Evolutionary conservation across 169 alveolate genomes (phyloP).

Genomic region (Eimeria necatrix): DNA sequence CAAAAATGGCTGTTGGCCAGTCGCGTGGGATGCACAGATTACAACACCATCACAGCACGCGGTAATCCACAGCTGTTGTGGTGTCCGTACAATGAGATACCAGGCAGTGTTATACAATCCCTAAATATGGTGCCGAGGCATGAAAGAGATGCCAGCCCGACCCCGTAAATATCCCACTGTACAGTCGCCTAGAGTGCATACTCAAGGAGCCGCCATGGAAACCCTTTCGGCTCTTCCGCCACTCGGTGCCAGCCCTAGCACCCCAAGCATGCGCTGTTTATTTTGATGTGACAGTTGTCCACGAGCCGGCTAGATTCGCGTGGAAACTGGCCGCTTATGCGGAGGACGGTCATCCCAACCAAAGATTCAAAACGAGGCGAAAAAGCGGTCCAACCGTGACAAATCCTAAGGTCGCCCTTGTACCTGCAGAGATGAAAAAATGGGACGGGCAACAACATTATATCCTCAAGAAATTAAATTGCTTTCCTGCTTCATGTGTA

Average conservation of each 20-base stretch:
- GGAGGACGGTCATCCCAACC: slow-evolving; percentile 7
- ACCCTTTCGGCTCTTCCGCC: slow-evolving; percentile 9
- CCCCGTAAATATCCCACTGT: slow-evolving; percentile 4
- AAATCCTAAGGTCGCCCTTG: not conserved
- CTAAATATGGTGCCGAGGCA: not conserved
- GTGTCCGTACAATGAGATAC: slow-evolving; percentile 4
- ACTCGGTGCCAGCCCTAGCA: not conserved
- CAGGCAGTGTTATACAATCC: not conserved
- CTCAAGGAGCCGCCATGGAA: slow-evolving; percentile 43
- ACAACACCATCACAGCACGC: too few species aligned
- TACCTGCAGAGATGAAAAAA: not conserved
- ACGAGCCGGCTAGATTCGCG: not conserved
- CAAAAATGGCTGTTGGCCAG: not conserved
- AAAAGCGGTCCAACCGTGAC: not conserved
- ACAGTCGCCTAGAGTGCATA: not conserved
- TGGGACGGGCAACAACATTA: not conserved
- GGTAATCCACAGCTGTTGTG: not conserved
- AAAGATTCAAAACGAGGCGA: not conserved
- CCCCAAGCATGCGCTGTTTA: slow-evolving; percentile 8
- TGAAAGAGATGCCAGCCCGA: not conserved
- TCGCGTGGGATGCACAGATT: too few species aligned
- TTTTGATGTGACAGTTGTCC: not conserved
- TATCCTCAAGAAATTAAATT: slow-evolving; percentile 15
- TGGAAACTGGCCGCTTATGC: not conserved
- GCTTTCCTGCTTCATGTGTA: not conserved